Percentiles rank a stretch among this genome's conserved stretches.
Conservation (phyloP, 2,329 filamentous ascomycete species). For the Cercospora sp. region DNA sequence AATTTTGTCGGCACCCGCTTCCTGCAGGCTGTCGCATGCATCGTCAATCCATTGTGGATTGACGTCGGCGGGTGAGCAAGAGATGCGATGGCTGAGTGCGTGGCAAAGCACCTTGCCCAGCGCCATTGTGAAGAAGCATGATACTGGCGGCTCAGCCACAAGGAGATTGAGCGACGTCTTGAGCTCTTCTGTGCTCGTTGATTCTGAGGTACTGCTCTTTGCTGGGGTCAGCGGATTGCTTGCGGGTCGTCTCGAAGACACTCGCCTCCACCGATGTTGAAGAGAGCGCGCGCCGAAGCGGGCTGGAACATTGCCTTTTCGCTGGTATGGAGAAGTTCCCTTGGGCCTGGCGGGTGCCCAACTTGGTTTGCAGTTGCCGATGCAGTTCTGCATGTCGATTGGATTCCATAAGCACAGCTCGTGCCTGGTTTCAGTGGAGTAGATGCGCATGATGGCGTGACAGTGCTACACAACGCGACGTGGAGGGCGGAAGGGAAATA, state of each 20-base stretch:
- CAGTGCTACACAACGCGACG: not conserved
- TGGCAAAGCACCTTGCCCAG: not conserved
- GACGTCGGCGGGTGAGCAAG: not conserved
- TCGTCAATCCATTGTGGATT: not conserved
- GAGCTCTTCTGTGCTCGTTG: not conserved
- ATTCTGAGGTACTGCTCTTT: not conserved
- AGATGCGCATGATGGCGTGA: not conserved
- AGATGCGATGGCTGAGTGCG: not conserved
- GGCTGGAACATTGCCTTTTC: not conserved
- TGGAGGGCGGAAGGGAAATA: not conserved
- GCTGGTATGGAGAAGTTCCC: not conserved
- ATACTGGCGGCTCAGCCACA: not conserved
- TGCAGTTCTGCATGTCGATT: not conserved
- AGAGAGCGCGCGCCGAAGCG: not conserved
- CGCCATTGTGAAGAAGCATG: not conserved
- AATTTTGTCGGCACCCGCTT: not conserved
- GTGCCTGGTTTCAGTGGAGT: not conserved
- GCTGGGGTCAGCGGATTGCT: not conserved
- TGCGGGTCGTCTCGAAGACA: not conserved
- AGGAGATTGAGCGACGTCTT: slow-evolving; percentile 2
- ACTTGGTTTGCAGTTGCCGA: not conserved
- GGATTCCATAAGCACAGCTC: not conserved
- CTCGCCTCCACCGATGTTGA: not conserved
- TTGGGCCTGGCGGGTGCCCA: not conserved
- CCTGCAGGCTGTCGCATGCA: not conserved